Percentiles rank a stretch among this genome's conserved stretches.
phyloP scores from a whole-genome alignment of 352 stramenopile genomes.

The Globisporangium uncinulatum region DNA sequence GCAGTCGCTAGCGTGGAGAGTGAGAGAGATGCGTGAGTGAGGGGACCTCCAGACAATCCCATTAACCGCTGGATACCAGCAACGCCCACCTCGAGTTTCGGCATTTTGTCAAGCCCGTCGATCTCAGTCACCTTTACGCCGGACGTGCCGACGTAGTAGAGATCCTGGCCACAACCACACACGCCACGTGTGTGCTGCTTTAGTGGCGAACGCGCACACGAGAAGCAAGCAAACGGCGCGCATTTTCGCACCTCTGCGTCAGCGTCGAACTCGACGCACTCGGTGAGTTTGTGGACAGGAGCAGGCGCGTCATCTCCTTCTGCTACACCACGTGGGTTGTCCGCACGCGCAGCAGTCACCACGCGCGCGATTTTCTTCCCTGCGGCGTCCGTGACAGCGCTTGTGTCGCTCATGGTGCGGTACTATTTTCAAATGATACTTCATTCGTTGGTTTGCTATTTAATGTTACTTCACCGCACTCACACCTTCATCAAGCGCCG shows the following conservation, averaged over 20 bases:
- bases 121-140: conserved; percentile 74
- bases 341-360: neutral
- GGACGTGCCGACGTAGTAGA: conserved; percentile 79
- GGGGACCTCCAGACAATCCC: too few species aligned
- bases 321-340: conserved; percentile 18
- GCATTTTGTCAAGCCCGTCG: conserved; percentile 47
- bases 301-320: conserved; percentile 12
- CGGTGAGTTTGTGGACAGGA: conserved; percentile 42
- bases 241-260: conserved; percentile 33
- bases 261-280: conserved; percentile 57
- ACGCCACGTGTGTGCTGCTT: neutral
- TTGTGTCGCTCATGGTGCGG: neutral
- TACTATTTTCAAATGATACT: too few species aligned
- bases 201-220: neutral
- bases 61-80: neutral
- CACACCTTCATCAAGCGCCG: too few species aligned
- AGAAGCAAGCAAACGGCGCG: neutral
- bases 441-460: too few species aligned
- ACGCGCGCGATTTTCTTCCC: neutral
- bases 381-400: neutral
- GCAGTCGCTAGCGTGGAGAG: conserved; percentile 31
- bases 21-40: neutral
- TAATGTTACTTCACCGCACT: too few species aligned
- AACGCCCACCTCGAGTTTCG: conserved; percentile 32
- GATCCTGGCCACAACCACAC: conserved; percentile 26